Conservation (phyloP, 257 asterid genomes). For the Verbena officinalis region DNA sequence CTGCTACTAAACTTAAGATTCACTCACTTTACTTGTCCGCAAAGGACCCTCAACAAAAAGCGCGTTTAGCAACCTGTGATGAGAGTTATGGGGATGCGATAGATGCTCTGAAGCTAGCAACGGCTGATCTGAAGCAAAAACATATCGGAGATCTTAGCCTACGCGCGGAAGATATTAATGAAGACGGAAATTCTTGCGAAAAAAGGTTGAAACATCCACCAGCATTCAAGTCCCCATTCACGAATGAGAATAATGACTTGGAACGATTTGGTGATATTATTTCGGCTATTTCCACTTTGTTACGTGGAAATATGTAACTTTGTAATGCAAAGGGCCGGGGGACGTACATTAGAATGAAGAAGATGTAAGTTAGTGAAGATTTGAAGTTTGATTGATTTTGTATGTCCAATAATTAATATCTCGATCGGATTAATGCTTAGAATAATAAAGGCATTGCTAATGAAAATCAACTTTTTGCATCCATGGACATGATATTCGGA, state of each 20-base stretch:
- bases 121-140: not conserved
- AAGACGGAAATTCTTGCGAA: not conserved
- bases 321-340: too few species aligned
- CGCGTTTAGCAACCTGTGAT: not conserved
- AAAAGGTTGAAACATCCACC: not conserved
- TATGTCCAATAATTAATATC: too few species aligned
- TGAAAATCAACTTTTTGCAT: too few species aligned
- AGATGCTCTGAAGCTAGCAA: not conserved
- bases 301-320: too few species aligned
- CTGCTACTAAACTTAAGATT: not conserved
- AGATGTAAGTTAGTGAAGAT: too few species aligned
- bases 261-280: not conserved
- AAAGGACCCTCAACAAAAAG: not conserved
- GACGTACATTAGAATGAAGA: too few species aligned
- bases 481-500: too few species aligned
- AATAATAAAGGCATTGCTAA: too few species aligned
- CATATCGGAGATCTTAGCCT: not conserved
- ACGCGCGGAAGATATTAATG: not conserved
- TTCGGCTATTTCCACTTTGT: not conserved
- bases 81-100: not conserved
- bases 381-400: too few species aligned
- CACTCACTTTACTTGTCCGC: not conserved
- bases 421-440: too few species aligned
- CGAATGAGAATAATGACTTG: not conserved
- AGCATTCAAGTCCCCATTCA: not conserved